Base-by-base conservation (phyloP, 2,329 filamentous ascomycete species). In the Exophiala phaeomuriformis region DNA sequence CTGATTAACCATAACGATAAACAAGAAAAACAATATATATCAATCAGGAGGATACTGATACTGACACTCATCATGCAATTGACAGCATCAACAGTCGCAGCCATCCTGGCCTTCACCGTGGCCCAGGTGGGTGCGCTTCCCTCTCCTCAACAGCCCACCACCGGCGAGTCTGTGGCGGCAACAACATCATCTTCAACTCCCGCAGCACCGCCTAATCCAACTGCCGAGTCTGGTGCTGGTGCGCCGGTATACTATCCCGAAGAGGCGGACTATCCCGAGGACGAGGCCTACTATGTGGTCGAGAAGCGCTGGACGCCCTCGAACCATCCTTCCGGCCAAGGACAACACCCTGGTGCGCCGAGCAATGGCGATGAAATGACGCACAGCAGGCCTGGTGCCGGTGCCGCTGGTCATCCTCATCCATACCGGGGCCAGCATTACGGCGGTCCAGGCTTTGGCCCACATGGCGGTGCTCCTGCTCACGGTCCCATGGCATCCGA, bases 61-160 rank as follows among this genome's bases (percentile, higher is more conserved):
- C 30, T 31, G 3, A 9, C 6, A 45, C 28, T 32, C 29, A 32
- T 10, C n/a, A 47, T 47, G 30, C 30, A 36, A 30, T 47, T 36
- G 28, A 47, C 51, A 33, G 30, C 45, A 33, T 44, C 51, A 29
- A 55, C 50, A 33, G 51, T 37, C 43, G 57, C 57, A n/a, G 39
- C 49, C 31, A 48, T 59, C 41, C 48, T 59, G 48, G 57, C 53
- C 45, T 52, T 52, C 44, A 45, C 48, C 9, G 45, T 53, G 44
- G 53, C 51, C 19, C 39, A 44, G 35, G 53, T 33, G 6, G 49
- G 53, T 48, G 57, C 57, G 31, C 31, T 59, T 5, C 56, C 56
- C 5, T 52, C 56, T 27, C 50, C 49, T 39, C 48, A 54, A 44
- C 39, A 27, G 19, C 1, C 12, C 9, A 39, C 44, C 35, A 36